Conservation (phyloP, 495 filamentous ascomycete genomes). For the Neurospora discreta region DNA sequence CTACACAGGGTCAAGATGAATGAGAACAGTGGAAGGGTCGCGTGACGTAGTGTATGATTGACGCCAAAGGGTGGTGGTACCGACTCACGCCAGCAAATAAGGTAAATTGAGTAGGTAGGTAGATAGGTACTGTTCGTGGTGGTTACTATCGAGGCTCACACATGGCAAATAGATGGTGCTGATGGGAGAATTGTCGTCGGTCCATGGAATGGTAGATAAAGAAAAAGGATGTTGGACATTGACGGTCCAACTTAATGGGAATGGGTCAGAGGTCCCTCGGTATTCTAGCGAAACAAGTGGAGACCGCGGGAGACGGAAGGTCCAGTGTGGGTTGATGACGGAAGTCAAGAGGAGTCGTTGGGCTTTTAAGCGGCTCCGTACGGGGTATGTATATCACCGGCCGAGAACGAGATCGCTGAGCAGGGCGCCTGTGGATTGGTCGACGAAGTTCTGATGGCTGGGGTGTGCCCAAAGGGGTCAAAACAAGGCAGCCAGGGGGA, state of each 20-base stretch:
- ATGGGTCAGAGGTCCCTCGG: not conserved
- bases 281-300: not conserved
- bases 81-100: constrained; percentile 4
- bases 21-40: not conserved
- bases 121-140: not conserved
- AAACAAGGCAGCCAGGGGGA: constrained; percentile 10
- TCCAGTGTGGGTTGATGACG: not conserved
- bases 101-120: not conserved
- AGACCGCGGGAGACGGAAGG: not conserved
- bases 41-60: not conserved
- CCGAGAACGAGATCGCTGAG: not conserved
- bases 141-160: constrained; percentile 17
- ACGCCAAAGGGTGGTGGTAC: not conserved
- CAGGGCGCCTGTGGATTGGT: constrained; percentile 6
- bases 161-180: constrained; percentile 19
- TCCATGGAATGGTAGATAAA: constrained; percentile 16
- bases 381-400: constrained; percentile 4
- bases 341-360: constrained; percentile 1
- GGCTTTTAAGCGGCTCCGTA: not conserved
- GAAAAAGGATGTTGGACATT: constrained; percentile 1
- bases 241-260: constrained; percentile 6
- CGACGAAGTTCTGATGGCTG: constrained; percentile 15
- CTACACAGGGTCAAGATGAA: not conserved
- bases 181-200: constrained; percentile 5
- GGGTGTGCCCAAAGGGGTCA: constrained; percentile 3